Evolutionary conservation across 2,329 filamentous ascomycete species (phyloP), one percentile per base, ranked within the genome.

Genomic region (Fonsecaea erecta): DNA sequence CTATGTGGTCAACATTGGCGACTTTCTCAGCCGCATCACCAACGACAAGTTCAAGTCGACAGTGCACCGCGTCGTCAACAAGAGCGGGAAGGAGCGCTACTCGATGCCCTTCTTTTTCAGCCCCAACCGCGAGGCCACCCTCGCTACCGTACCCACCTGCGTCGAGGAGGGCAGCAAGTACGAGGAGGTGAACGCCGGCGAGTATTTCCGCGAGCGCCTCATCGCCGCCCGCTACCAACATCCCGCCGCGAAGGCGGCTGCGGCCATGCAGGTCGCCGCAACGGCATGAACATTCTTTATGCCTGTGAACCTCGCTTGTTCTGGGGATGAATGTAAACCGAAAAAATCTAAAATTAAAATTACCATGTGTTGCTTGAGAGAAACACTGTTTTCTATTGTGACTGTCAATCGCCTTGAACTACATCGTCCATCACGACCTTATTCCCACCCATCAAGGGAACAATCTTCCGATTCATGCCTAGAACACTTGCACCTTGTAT

Each of bases 91-190:
- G n/a, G 63, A 65, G 61, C 75, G 83, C 12, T 81, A 83, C 51
- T 84, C 81, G 0, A 83, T 86, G 80, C 83, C 84, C 1, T 86
- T 86, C 70, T 86, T 86, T 73, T 82, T 85, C 68, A 81, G 80
- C 0, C 79, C 85, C 60, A 84, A 85, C 68, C 81, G 82, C 51
- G 82, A 85, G 58, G 80, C 80, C 32, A 78, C 81, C n/a, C 80
- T 81, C 60, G 76, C 78, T 8, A 81, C 84, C 65, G 77, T 86
- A 51, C 78, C 81, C 1, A 66, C 55, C 26, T 70, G 68, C 54
- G 76, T 76, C 26, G 77, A 77, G 18, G 76, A 77, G 24, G 74
- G 75, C 1, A 77, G 79, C 59, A 84, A 82, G 71, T 86, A 86
- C 69, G 79, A 81, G 62, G 56, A 30, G 28, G 52, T 62, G 32